phyloP scores from a whole-genome alignment of 306 rosid genomes.

The Cicer pinnatifidum region DNA sequence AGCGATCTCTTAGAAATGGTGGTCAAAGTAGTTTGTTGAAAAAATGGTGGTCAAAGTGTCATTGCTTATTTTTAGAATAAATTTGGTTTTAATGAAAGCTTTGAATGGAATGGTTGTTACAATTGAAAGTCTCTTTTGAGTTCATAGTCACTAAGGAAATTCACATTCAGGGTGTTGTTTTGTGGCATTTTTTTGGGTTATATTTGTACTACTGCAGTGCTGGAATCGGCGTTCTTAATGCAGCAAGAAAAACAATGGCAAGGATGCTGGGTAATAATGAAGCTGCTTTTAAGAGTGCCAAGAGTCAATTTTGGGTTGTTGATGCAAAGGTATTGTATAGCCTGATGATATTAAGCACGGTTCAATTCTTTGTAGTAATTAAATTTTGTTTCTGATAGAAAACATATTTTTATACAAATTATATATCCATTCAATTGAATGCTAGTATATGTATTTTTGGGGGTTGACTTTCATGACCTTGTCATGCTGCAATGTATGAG shows the following conservation, averaged over 20 bases:
- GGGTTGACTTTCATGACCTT: no score
- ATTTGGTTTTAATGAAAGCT: conserved; percentile 27
- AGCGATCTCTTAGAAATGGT: background rate
- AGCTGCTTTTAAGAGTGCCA: conserved; percentile 80
- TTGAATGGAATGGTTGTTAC: conserved; percentile 28
- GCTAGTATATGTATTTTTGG: conserved; percentile 1
- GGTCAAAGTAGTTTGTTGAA: background rate
- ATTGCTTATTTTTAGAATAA: conserved; percentile 27
- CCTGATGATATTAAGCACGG: conserved; percentile 23
- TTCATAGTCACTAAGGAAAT: conserved; percentile 24
- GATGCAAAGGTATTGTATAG: conserved; percentile 73
- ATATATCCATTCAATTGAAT: conserved; percentile 15
- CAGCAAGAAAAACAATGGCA: conserved; percentile 97
- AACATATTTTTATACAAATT: background rate
- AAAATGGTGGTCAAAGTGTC: background rate
- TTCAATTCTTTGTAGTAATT: conserved; percentile 9
- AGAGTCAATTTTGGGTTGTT: conserved; percentile 96
- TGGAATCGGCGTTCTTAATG: conserved; percentile 92
- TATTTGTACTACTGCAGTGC: conserved; percentile 73
- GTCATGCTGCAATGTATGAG: background rate
- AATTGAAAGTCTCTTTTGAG: conserved; percentile 26
- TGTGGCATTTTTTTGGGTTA: conserved; percentile 31
- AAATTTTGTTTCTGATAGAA: conserved; percentile 13
- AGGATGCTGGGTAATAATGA: conserved; percentile 97
- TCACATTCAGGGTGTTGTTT: conserved; percentile 36